Conservation (phyloP, 2,329 filamentous ascomycete species). For the Capronia epimyces region DNA sequence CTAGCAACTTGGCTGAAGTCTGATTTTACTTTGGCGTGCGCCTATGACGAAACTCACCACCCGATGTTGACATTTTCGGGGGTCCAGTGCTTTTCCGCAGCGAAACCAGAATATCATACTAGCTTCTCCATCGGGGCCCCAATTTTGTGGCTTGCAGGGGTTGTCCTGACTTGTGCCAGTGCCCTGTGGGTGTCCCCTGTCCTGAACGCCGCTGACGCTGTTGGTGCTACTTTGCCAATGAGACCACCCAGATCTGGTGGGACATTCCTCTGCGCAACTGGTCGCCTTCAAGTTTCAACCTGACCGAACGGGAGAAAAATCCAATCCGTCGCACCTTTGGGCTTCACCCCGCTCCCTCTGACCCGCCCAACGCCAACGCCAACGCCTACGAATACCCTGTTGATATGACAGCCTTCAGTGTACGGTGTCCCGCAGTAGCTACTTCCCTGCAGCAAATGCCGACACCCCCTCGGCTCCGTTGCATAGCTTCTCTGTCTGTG, state of each 20-base stretch:
- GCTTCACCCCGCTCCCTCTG: too few species aligned
- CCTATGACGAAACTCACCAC: neutral
- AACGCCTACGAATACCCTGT: too few species aligned
- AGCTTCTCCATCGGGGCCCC: neutral
- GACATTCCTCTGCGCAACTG: neutral
- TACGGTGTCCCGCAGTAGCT: too few species aligned
- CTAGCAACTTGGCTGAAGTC: neutral
- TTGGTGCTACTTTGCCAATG: neutral
- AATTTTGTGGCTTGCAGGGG: conserved; percentile 17
- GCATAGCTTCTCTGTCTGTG: too few species aligned
- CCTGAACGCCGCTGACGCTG: conserved; percentile 4
- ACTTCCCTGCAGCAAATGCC: too few species aligned
- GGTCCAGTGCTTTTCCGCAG: neutral
- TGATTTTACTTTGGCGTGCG: neutral
- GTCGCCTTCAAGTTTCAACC: neutral
- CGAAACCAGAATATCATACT: neutral
- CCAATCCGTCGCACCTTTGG: neutral
- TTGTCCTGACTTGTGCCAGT: neutral
- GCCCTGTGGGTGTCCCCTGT: neutral
- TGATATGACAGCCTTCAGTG: too few species aligned
- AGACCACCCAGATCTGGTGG: neutral
- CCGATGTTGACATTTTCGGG: neutral
- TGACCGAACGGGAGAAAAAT: neutral
- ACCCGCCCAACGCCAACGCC: too few species aligned
- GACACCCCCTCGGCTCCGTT: too few species aligned